Percentiles rank a stretch among this genome's conserved stretches.
Evolutionary conservation across 1,284 basidiomycete species (phyloP).

Genomic region (Pisolithus thermaeus): DNA sequence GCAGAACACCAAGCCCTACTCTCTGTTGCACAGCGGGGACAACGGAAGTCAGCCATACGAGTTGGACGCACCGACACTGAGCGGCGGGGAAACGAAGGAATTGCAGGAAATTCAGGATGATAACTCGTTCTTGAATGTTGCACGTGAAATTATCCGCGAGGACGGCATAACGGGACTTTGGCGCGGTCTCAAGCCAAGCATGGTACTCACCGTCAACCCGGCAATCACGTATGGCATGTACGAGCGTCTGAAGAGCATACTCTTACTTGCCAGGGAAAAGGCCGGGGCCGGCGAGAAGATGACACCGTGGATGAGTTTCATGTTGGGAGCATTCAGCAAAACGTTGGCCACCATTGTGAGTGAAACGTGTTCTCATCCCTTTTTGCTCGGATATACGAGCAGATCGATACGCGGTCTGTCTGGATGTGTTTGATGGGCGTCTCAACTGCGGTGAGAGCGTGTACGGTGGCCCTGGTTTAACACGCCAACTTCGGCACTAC

Average conservation of each 20-base stretch:
- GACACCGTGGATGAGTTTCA: conserved; percentile 77
- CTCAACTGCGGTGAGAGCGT: background rate
- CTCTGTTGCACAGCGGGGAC: conserved; percentile 6
- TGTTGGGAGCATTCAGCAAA: conserved; percentile 92
- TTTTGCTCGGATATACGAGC: background rate
- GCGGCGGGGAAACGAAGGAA: background rate
- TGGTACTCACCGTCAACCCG: conserved; percentile 94
- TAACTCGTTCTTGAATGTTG: conserved; percentile 75
- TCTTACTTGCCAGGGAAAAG: conserved; percentile 50
- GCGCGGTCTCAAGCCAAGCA: conserved; percentile 88
- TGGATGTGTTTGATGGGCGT: background rate
- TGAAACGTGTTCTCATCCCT: conserved; percentile 14
- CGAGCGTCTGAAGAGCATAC: conserved; percentile 80
- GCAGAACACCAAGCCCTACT: background rate
- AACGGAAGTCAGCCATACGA: conserved; percentile 28
- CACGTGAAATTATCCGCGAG: conserved; percentile 84
- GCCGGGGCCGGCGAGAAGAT: conserved; percentile 53
- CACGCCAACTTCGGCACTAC: no score
- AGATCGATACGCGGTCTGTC: background rate
- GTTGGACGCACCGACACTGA: background rate
- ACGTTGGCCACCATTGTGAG: conserved; percentile 91
- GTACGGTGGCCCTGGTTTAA: background rate
- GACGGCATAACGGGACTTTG: conserved; percentile 91
- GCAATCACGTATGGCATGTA: conserved; percentile 98
- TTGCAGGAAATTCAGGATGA: conserved; percentile 31